Evolutionary conservation across 1,139 yeast genomes (phyloP).

Genomic region (Entelexis paramagnoliae): DNA sequence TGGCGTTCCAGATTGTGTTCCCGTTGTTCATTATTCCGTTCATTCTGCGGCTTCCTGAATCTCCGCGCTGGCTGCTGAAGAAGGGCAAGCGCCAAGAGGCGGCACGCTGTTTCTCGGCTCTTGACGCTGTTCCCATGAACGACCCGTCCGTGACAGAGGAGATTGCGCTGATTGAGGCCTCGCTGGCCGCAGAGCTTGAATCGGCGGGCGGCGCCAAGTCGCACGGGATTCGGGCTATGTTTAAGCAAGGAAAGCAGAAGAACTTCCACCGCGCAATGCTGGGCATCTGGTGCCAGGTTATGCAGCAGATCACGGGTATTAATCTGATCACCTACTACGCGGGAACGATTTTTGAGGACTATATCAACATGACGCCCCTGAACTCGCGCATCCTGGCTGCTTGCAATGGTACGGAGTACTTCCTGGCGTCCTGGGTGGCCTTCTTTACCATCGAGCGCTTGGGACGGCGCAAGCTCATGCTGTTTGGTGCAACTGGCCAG

Average conservation of each 20-base stretch:
- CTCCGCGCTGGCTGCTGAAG: conserved; percentile 43
- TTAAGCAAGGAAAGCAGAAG: conserved; percentile 16
- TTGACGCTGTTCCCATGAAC: conserved; percentile 37
- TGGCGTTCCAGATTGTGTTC: conserved; percentile 29
- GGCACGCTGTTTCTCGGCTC: conserved; percentile 39
- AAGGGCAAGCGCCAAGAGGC: conserved; percentile 40
- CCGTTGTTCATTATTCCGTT: conserved; percentile 26
- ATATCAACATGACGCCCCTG: conserved; percentile 25
- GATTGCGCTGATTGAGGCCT: conserved; percentile 17
- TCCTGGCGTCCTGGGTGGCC: conserved; percentile 40
- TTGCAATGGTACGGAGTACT: conserved; percentile 41
- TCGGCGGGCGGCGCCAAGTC: conserved; percentile 25
- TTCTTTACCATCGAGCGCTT: conserved; percentile 43
- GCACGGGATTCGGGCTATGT: conserved; percentile 36
- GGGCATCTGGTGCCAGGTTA: conserved; percentile 44
- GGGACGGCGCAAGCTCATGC: conserved; percentile 53
- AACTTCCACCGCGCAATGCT: conserved; percentile 26
- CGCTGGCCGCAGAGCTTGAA: conserved; percentile 13
- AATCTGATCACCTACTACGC: conserved; percentile 45
- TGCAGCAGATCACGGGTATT: conserved; percentile 66
- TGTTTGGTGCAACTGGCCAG: conserved; percentile 39
- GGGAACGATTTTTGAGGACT: conserved; percentile 35
- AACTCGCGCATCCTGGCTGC: conserved; percentile 37
- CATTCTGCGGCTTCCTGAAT: conserved; percentile 36
- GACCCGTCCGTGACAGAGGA: conserved; percentile 30